phyloP scores from a whole-genome alignment of 768 basidiomycete genomes.

The Boletales sp. region DNA sequence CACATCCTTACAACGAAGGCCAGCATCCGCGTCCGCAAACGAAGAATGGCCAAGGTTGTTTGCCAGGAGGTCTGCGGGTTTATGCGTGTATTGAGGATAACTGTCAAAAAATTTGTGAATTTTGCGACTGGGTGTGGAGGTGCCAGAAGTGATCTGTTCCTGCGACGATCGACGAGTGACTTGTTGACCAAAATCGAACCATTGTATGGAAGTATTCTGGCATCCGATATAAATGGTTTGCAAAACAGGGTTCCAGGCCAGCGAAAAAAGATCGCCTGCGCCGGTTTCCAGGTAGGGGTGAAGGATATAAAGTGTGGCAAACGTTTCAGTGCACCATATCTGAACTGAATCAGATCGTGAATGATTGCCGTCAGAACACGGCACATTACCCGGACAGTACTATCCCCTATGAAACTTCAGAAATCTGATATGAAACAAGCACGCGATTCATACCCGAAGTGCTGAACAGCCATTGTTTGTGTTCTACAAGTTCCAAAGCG shows the following conservation, averaged over 20 bases:
- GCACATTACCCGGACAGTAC: constrained; percentile 70
- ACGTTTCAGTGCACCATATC: constrained; percentile 78
- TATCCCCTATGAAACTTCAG: constrained; percentile 58
- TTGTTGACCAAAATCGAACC: constrained; percentile 58
- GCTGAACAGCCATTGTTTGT: constrained; percentile 85
- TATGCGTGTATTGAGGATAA: constrained; percentile 69
- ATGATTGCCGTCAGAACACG: not conserved
- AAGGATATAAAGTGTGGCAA: constrained; percentile 67
- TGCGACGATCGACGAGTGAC: not conserved
- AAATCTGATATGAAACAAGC: not conserved
- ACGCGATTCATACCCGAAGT: constrained; percentile 61
- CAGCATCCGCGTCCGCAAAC: constrained; percentile 19
- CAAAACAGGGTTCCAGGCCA: constrained; percentile 68
- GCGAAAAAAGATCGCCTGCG: constrained; percentile 84
- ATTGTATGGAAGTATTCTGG: constrained; percentile 91
- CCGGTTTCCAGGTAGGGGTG: constrained; percentile 75
- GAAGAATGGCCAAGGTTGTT: constrained; percentile 45
- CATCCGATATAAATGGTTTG: constrained; percentile 84
- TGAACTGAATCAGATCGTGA: constrained; percentile 27
- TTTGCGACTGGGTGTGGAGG: constrained; percentile 42
- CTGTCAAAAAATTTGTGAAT: constrained; percentile 92
- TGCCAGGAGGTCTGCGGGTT: constrained; percentile 64
- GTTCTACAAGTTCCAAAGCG: constrained; percentile 69
- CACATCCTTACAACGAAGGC: constrained; percentile 14
- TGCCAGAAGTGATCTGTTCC: constrained; percentile 24